Conservation (phyloP, 108 stramenopile species). For the Chaetoceros muelleri region DNA sequence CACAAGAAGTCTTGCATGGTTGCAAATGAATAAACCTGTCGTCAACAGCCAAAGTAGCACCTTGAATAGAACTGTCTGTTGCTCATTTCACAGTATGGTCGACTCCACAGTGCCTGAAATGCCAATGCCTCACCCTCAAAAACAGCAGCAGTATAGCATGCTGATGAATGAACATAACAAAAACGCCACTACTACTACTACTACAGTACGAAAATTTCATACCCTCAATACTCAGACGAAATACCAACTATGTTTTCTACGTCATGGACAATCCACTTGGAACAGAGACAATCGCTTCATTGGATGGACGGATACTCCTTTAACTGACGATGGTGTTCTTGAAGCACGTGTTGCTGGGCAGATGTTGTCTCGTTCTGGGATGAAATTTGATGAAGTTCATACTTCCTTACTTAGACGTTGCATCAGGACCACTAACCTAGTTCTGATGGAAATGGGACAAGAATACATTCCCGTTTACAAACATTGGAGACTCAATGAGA, state of each 20-base stretch:
- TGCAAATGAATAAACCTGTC: too few species aligned
- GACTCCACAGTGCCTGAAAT: too few species aligned
- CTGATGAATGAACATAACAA: too few species aligned
- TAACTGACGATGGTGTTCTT: slow-evolving; percentile 85
- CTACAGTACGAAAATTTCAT: background rate
- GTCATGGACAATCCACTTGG: slow-evolving; percentile 89
- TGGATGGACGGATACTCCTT: slow-evolving; percentile 88
- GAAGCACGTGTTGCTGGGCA: slow-evolving; percentile 88
- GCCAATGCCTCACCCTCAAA: too few species aligned
- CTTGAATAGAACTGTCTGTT: too few species aligned
- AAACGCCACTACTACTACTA: background rate
- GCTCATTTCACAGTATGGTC: too few species aligned
- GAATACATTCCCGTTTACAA: slow-evolving; percentile 87
- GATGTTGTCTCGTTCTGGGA: slow-evolving; percentile 52
- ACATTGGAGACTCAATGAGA: slow-evolving; percentile 90
- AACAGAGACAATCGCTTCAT: slow-evolving; percentile 90
- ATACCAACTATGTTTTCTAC: slow-evolving; percentile 63
- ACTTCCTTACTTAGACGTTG: slow-evolving; percentile 78
- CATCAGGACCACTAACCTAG: slow-evolving; percentile 65
- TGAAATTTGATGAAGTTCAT: slow-evolving; percentile 80
- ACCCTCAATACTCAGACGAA: slow-evolving; percentile 24
- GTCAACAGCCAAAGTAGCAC: too few species aligned
- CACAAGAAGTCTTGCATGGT: too few species aligned
- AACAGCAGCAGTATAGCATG: too few species aligned
- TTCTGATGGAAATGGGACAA: slow-evolving; percentile 81